Evolutionary conservation across 768 basidiomycete species (phyloP), one percentile per base, ranked within the genome.

Genomic region (Macrolepiota dolichaula): DNA sequence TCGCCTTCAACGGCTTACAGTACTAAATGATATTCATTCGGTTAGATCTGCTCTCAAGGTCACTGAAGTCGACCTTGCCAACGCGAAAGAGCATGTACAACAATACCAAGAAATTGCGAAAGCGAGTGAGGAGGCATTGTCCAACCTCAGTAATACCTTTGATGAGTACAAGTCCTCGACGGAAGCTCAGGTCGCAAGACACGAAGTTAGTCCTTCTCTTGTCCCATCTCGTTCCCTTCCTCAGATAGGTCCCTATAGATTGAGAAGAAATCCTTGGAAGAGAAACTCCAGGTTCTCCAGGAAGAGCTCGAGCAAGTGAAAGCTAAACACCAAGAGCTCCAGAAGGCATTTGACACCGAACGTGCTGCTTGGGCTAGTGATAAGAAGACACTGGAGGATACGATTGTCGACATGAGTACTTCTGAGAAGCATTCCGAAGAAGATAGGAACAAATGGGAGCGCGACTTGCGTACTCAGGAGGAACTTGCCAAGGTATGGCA

Each of bases 21-120:
- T 19, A 22, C 32, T 63, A 50, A 44, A 60, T 61, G n/a, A 32
- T 52, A 27, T 54, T 29, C 25, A 6, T 17, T 50, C 29, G 42
- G 35, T 13, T 67, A 94, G 92, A 12, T 85, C 87, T 40, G 78
- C 87, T 27, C 77, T 96, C 55, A 93, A 92, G 74, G 79, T 91
- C 1, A 80, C 88, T 1, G 86, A 94, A 71, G 81, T 91, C 24
- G 93, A 94, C 65, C 81, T 94, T 37, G 79, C 85, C 10, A 77
- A 84, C 19, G 87, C 92, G 1, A 82, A 82, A 58, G 83, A 75
- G 49, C 91, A 94, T 67, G 86, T 89, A 29, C 83, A 89, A 62
- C 94, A 95, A 71, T 95, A 89, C 83, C 84, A 91, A 69, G 87
- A 90, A 64, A 94, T 96, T 66, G 89, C 89, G 63, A 84, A 88